Evolutionary conservation across 176 grass and related monocot species (phyloP).

Genomic region (Paspalum vaginatum): DNA sequence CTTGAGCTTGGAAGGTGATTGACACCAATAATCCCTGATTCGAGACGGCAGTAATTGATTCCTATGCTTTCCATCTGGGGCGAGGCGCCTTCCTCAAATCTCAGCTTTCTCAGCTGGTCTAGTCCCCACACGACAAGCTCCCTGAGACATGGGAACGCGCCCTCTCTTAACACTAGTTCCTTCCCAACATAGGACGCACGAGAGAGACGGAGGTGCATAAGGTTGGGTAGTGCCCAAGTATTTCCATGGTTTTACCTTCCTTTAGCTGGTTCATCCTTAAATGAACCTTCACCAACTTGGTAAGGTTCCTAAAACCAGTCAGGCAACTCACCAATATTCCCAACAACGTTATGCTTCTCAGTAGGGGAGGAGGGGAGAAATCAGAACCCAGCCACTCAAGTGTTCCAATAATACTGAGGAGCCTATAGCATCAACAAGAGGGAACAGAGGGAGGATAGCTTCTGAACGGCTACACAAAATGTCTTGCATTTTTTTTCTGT

Average conservation of each 20-base stretch:
- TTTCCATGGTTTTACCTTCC: not conserved
- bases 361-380: not conserved
- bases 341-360: not conserved
- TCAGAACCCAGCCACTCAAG: not conserved
- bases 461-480: not conserved
- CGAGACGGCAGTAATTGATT: accelerated
- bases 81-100: not conserved
- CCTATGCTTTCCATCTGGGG: not conserved
- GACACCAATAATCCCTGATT: not conserved
- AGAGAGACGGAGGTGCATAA: not conserved
- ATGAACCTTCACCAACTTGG: conserved; percentile 2
- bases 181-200: accelerated
- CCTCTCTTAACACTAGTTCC: not conserved
- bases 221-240: conserved; percentile 25
- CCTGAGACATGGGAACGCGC: conserved; percentile 6
- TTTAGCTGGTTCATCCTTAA: accelerated
- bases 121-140: accelerated
- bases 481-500: not conserved
- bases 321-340: not conserved
- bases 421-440: not conserved
- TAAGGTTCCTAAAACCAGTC: not conserved
- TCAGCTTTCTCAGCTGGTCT: not conserved
- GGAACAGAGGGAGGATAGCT: conserved; percentile 3
- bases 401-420: not conserved
- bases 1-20: not conserved